phyloP scores from a whole-genome alignment of 225 moss, liverwort and hornwort genomes.

The Pleurozium schreberi region DNA sequence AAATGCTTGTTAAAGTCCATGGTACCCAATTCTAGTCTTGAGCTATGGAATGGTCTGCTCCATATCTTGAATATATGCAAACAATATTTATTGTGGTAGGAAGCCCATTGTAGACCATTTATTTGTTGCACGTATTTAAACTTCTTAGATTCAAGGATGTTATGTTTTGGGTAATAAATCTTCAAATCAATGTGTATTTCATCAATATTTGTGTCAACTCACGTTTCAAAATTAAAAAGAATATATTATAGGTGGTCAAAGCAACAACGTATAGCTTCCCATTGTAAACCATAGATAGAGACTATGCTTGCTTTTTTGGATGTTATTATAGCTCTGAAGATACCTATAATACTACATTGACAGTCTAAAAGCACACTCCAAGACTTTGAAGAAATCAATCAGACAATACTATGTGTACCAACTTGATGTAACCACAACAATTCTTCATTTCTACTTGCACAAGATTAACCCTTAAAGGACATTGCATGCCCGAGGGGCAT shows the following conservation, averaged over 20 bases:
- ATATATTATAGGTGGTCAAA: not conserved
- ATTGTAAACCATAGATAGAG: not conserved
- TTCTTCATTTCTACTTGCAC: fast-evolving
- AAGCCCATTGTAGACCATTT: not conserved
- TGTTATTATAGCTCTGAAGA: not conserved
- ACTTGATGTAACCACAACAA: not conserved
- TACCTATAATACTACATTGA: not conserved
- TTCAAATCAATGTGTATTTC: not conserved
- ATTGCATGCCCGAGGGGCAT: too few species aligned
- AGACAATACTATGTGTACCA: fast-evolving
- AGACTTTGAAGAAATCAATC: not conserved
- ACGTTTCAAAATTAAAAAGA: not conserved
- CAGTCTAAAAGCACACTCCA: fast-evolving
- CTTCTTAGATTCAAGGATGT: fast-evolving
- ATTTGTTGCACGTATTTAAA: not conserved
- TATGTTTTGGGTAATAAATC: not conserved
- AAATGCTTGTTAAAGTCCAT: not conserved
- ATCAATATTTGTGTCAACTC: not conserved
- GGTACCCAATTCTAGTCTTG: not conserved
- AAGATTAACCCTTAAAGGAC: too few species aligned
- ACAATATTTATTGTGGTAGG: not conserved
- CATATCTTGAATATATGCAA: not conserved
- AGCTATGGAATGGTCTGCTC: fast-evolving
- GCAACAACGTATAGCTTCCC: not conserved
- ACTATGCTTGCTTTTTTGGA: not conserved